Percentiles rank a stretch among this genome's conserved stretches.
Conservation (phyloP, 1,139 yeast genomes). For the Lodderomyces margitis region DNA sequence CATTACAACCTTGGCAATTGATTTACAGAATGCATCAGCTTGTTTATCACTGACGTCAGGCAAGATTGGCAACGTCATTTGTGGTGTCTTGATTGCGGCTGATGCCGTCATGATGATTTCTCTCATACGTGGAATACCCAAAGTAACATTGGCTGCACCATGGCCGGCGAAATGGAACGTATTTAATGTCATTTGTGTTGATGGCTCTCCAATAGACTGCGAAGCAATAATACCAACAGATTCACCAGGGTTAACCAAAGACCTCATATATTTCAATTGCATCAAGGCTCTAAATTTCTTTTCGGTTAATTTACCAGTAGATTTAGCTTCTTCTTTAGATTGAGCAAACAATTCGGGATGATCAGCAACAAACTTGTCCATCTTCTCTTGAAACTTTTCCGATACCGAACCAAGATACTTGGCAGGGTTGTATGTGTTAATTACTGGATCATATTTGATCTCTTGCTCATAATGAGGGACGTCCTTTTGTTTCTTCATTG, state of each 20-base stretch:
- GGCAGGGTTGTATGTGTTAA: conserved; percentile 83
- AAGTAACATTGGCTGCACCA: conserved; percentile 99
- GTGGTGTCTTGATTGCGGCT: conserved; percentile 92
- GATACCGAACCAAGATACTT: conserved; percentile 91
- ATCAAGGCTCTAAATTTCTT: conserved; percentile 93
- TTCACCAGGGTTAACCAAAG: conserved; percentile 94
- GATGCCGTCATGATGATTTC: conserved; percentile 99
- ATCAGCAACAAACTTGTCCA: conserved; percentile 64
- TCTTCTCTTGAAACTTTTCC: conserved; percentile 78
- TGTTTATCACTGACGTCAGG: conserved; percentile 76
- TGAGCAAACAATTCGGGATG: conserved; percentile 56
- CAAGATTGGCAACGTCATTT: conserved; percentile 88
- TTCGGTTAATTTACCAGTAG: conserved; percentile 58
- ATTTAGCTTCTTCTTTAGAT: conserved; percentile 43
- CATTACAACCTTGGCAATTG: conserved; percentile 78
- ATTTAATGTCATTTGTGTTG: conserved; percentile 98
- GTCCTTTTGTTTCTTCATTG: conserved; percentile 61
- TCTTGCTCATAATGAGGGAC: conserved; percentile 63
- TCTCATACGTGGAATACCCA: conserved; percentile 99
- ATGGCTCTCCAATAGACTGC: conserved; percentile 98
- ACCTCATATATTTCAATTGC: conserved; percentile 98
- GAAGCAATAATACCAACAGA: conserved; percentile 98
- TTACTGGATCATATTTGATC: conserved; percentile 81
- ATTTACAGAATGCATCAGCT: conserved; percentile 92
- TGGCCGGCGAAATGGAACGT: conserved; percentile 99